phyloP scores from a whole-genome alignment of 176 grass and related monocot species.

The Oryza punctata region DNA sequence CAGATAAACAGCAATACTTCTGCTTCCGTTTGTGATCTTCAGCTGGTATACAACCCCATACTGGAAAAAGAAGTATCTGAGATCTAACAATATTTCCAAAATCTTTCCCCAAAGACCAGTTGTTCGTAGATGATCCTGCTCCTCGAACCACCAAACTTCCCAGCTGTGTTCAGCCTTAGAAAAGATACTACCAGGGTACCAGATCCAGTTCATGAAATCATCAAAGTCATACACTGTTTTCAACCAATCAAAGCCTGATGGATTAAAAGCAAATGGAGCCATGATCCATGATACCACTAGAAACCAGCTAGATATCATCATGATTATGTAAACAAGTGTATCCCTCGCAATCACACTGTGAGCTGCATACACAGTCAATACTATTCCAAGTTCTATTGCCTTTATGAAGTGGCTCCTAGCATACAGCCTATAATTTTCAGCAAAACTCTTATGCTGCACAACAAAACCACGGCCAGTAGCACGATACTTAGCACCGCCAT shows the following conservation, averaged over 20 bases:
- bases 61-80: constrained; percentile 96
- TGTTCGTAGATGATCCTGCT: constrained; percentile 91
- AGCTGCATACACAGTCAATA: constrained; percentile 86
- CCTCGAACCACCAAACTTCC: constrained; percentile 96
- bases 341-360: constrained; percentile 83
- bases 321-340: constrained; percentile 89
- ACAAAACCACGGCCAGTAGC: constrained; percentile 99
- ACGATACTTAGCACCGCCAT: constrained; percentile 94
- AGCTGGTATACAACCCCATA: constrained; percentile 95
- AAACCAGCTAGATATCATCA: constrained; percentile 95
- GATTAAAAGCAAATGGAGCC: constrained; percentile 97
- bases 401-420: constrained; percentile 97
- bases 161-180: constrained; percentile 89
- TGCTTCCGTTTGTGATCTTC: constrained; percentile 72
- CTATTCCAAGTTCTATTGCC: constrained; percentile 90
- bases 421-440: constrained; percentile 97
- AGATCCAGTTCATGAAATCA: constrained; percentile 98
- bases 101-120: constrained; percentile 95
- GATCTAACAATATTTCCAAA: constrained; percentile 91
- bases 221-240: constrained; percentile 99
- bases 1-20: constrained; percentile 82
- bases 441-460: constrained; percentile 91
- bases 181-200: constrained; percentile 77
- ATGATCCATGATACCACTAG: constrained; percentile 95
- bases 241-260: constrained; percentile 98